A percentile compares a stretch with the other conserved stretches of the same genome.
These are phyloP conservation scores for Epichloe sylvatica DNA, from an alignment of 2,329 filamentous ascomycete genomes.

Conservation along the genomic window DNA sequence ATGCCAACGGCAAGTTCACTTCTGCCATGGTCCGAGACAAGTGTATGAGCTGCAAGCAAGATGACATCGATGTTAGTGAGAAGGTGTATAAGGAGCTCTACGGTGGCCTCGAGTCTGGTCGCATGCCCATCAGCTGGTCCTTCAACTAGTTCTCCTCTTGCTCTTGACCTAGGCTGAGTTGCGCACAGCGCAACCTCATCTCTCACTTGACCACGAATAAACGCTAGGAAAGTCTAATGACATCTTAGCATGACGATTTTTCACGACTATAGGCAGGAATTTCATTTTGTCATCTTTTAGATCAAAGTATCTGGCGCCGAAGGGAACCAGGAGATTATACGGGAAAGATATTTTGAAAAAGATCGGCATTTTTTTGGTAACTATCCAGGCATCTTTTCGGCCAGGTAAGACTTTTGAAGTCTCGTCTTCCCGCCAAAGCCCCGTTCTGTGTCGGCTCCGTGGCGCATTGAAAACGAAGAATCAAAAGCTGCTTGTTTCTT, in stretches of 20 bases:
- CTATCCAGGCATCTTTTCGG: neutral
- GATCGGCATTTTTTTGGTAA: neutral
- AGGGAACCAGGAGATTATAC: neutral
- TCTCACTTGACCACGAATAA: neutral
- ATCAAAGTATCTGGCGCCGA: neutral
- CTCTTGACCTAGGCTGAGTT: neutral
- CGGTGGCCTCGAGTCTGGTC: slow-evolving; percentile 30
- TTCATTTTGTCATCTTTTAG: neutral
- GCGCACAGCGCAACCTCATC: slow-evolving; percentile 5
- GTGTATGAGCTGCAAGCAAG: slow-evolving; percentile 51
- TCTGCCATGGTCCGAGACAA: slow-evolving; percentile 55
- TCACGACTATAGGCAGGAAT: slow-evolving; percentile 1
- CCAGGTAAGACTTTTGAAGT: neutral
- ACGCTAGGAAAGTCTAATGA: neutral
- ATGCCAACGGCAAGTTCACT: slow-evolving; percentile 41
- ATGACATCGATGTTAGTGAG: slow-evolving; percentile 47
- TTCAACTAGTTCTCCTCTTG: slow-evolving; percentile 23
- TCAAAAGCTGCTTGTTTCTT: neutral
- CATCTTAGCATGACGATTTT: slow-evolving; percentile 1
- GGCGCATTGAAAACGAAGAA: neutral
- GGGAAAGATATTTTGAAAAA: neutral
- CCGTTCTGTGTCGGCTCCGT: neutral
- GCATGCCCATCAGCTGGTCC: slow-evolving; percentile 29
- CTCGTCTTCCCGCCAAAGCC: neutral
- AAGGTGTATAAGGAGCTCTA: slow-evolving; percentile 42